Percentiles rank a stretch among this genome's conserved stretches.
Evolutionary conservation across 2,329 filamentous ascomycete genomes (phyloP).

Genomic region (Pseudogymnoascus sp.): DNA sequence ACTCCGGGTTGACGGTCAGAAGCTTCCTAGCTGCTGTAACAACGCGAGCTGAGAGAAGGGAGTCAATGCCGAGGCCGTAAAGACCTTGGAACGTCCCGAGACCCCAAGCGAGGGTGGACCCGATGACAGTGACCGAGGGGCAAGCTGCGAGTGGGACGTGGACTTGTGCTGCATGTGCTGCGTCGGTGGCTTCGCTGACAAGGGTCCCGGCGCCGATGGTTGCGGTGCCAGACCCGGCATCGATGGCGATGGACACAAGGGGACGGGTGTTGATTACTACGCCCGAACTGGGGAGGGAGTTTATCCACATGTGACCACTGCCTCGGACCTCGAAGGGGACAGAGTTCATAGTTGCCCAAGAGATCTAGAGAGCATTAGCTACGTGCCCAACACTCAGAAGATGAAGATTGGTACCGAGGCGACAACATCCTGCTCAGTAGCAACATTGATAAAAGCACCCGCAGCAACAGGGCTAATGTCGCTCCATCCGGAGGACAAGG

Average conservation of each 20-base stretch:
- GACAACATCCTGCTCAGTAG: neutral
- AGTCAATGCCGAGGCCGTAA: constrained; percentile 20
- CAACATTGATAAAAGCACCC: neutral
- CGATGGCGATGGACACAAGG: neutral
- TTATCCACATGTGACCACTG: neutral
- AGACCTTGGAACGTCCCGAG: constrained; percentile 47
- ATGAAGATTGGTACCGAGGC: neutral
- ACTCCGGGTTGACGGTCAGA: constrained; percentile 11
- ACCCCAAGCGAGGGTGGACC: constrained; percentile 18
- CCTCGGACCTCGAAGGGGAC: neutral
- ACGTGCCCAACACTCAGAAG: neutral
- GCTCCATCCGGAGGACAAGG: neutral
- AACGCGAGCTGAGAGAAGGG: constrained; percentile 15
- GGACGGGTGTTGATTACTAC: neutral
- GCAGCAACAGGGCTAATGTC: neutral
- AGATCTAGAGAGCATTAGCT: neutral
- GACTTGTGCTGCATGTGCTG: neutral
- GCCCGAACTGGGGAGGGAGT: neutral
- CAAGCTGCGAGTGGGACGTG: neutral
- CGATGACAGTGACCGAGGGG: constrained; percentile 13
- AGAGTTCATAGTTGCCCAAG: neutral
- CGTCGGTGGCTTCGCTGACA: neutral
- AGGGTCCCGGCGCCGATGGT: neutral
- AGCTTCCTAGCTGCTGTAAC: constrained; percentile 18
- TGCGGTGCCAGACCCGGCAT: neutral